Base-by-base conservation (phyloP, 2,329 filamentous ascomycete genomes). In the Polychaeton citri region DNA sequence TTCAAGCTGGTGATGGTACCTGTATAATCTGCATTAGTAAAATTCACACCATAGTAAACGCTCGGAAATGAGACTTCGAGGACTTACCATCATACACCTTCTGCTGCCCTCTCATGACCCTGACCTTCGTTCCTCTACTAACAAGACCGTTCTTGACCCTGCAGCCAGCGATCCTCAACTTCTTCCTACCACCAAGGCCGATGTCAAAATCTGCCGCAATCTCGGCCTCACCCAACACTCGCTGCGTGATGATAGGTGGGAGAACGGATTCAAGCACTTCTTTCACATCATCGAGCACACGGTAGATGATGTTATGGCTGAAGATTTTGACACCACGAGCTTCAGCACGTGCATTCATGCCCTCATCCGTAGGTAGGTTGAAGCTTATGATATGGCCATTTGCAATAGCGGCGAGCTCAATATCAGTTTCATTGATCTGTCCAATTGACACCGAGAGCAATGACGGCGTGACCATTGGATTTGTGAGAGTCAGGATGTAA, bases 281-380 rank as follows among this genome's bases (percentile, higher is more conserved):
- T 55, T 73, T 78, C 34, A 85, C 74, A 36, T 82, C 78, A 53
- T 90, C 83, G 2, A 79, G 66, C 3, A 88, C 66, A 40, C 80
- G 74, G 58, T 92, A 90, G 56, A 92, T 92, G 56, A 92, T 77
- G 46, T 80, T 92, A 56, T 90, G 79, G 46, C 94, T 78, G 34
- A 96, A 62, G 35, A 98, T 81, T 39, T 66, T 67, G 37, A 98
- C 86, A 15, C 77, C 76, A 33, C 74, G 69, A 6, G 71, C 63
- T 41, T 81, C 75, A 2, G 90, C 88, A 46, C 80, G 62, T 9
- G 72, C 71, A 41, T 71, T 67, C 45, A 94, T 80, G 4, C 45
- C 46, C 35, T 77, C 66, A 1, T 82, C 74, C 6, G 86, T 64
- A 0, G 71, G 49, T 33, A 74, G 76, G 60, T 95, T 95, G 70